These are phyloP conservation scores for Thermomucor indicae-seudaticae DNA, from an alignment of 371 early-diverging fungal genomes.

Conservation along the genomic window DNA sequence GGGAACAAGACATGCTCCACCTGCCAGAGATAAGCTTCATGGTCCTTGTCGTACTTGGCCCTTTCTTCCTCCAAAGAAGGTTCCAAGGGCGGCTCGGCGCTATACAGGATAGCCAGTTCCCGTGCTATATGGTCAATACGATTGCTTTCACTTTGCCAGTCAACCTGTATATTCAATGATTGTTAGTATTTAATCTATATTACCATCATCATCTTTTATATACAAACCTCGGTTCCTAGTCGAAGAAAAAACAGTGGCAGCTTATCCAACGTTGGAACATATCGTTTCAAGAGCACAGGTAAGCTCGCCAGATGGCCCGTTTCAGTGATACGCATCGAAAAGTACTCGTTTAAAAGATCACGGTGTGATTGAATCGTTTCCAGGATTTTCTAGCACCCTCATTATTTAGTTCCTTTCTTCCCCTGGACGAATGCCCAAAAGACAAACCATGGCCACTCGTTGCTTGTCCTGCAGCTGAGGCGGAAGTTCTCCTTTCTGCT, in stretches of 20 bases:
- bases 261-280: conserved; percentile 78
- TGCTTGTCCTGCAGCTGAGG: conserved; percentile 45
- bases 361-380: conserved; percentile 50
- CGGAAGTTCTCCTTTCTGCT: conserved; percentile 36
- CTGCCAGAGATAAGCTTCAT: conserved; percentile 48
- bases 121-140: conserved; percentile 73
- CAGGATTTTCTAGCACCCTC: conserved; percentile 43
- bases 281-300: conserved; percentile 77
- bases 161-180: conserved; percentile 42
- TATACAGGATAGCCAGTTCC: conserved; percentile 78
- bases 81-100: conserved; percentile 61
- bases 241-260: conserved; percentile 80
- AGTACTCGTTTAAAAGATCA: conserved; percentile 88
- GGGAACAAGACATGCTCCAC: conserved; percentile 81
- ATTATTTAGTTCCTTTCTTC: neutral
- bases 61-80: conserved; percentile 4
- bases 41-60: conserved; percentile 14
- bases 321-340: conserved; percentile 64
- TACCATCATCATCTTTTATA: neutral
- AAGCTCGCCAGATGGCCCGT: conserved; percentile 60
- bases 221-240: conserved; percentile 67
- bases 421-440: neutral
- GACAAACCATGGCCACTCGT: conserved; percentile 56
- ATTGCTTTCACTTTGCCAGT: conserved; percentile 78
- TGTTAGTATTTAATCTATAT: neutral